Conservation (phyloP, 78 protist genomes). For the Tieghemostelium lacteum region DNA sequence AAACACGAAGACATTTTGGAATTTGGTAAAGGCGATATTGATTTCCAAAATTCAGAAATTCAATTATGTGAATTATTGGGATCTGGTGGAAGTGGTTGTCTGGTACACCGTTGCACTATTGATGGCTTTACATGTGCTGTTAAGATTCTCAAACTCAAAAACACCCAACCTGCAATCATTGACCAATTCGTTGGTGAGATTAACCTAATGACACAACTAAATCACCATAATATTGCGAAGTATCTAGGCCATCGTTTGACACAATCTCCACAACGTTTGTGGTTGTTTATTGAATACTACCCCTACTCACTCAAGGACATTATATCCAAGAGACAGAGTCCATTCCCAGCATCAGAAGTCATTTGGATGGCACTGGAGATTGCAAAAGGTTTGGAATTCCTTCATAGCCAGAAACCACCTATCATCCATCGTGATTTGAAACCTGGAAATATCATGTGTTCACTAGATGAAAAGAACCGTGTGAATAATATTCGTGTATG, state of each 20-base stretch:
- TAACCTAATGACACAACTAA: conserved; percentile 51
- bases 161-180: conserved; percentile 14
- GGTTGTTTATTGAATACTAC: conserved; percentile 78
- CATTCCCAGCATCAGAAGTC: conserved; percentile 54
- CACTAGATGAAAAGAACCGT: conserved; percentile 49
- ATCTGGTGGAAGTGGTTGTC: conserved; percentile 75
- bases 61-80: conserved; percentile 69
- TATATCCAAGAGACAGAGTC: conserved; percentile 32
- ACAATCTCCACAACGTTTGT: conserved; percentile 15
- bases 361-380: conserved; percentile 69
- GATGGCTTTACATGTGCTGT: conserved; percentile 83
- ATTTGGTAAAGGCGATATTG: conserved; percentile 38
- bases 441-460: conserved; percentile 70
- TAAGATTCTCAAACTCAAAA: conserved; percentile 41
- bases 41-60: conserved; percentile 31
- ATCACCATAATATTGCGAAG: conserved; percentile 63
- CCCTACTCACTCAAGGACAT: conserved; percentile 69
- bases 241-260: conserved; percentile 72
- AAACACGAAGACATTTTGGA: conserved; percentile 7
- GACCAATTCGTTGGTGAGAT: conserved; percentile 63
- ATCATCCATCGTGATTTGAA: conserved; percentile 80
- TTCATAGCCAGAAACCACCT: conserved; percentile 65
- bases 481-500: conserved; percentile 40
- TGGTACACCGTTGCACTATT: conserved; percentile 70
- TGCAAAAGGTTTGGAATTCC: conserved; percentile 65